Base-by-base conservation (phyloP, 805 yeast species). In the Danielia reshetovae region DNA sequence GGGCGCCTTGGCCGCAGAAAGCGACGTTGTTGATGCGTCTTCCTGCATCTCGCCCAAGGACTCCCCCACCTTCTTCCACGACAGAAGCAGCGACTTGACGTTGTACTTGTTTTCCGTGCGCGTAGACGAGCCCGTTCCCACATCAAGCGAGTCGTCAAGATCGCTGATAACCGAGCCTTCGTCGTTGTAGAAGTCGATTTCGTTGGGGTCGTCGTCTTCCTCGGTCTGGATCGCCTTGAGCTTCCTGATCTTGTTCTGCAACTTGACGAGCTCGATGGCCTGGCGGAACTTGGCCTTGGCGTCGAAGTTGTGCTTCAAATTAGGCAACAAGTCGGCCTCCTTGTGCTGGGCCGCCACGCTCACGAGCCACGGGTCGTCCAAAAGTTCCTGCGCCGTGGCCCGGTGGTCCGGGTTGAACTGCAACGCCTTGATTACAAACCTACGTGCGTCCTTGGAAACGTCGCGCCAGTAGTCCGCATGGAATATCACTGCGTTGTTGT, bases 381-480 rank as follows among this genome's bases (percentile, higher is more conserved):
- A 57, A 35, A 89, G 60, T 43, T 82, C 73, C 2, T 62, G 50
- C 0, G 87, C 83, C 1, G 90, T 79, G 3, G 87, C 82, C 48
- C 97, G 71, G 32, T 72, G 62, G 2, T 62, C 65, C 5, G 89
- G 89, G 49, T 85, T 74, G 26, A 77, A 71, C 38, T 79, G 81
- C 34, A 90, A 68, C 36, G 88, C 81, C 49, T 74, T 70, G 38
- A 78, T 62, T 36, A 90, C 85, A 48, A 90, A 87, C 23, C 77
- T 66, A 45, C 86, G 80, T 5, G 97, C 97, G 30, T 80, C 88
- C 28, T 71, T 70, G 10, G 93, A 80, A 14, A 93, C 81, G 36
- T 77, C 74, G 39, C 71, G 71, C 97, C 97, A 93, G 65, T 88
- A 87, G 42, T 79, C 84, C 18, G 77, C 76, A 55, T 88, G 95